Evolutionary conservation across 441 rosid species (phyloP), one percentile per base, ranked within the genome.

Genomic region (Monsonia emarginata): DNA sequence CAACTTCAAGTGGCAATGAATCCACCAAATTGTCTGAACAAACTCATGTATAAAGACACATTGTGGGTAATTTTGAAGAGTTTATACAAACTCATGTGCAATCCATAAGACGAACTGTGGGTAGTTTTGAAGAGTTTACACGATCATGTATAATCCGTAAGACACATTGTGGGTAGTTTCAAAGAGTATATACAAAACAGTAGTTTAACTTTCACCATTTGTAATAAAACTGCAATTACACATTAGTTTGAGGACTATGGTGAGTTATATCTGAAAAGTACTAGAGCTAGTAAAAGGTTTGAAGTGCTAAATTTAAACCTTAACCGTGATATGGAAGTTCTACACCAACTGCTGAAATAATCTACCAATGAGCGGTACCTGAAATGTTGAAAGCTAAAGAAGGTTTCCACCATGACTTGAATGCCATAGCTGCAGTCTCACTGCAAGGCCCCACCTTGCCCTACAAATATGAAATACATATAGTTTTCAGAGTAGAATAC

Each of bases 351-450:
- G 2, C 32, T 0, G 13, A 0, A 69, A 56, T n/a, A 44, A 22
- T 19, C 7, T 2, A 36, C 18, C 30, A 61, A 21, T 27, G 2
- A 44, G 18, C 63, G 63, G 60, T 67, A 90, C 96, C 96, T 74
- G 96, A 87, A 74, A 88, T 65, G 76, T 80, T 87, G 83, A 88
- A 90, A 36, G 97, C 84, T 30, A 90, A 88, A 6, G 98, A 81
- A 14, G 97, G 97, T 75, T 88, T 88, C 98, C 96, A 93, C 98
- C 98, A 93, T 11, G 97, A 93, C 84, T 90, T 93, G 80, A 88
- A 88, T 63, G 96, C 95, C 80, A 93, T 65, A 21, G 86, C 76
- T 11, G 87, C 61, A 22, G 97, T 81, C 63, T 97, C 88, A 81
- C 90, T 82, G n/a, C 72, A 75, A 74, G 96, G 88, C 71, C 98